Evolutionary conservation across 176 grass and related monocot species (phyloP).

Genomic region (Hsuehochloa calcarea): DNA sequence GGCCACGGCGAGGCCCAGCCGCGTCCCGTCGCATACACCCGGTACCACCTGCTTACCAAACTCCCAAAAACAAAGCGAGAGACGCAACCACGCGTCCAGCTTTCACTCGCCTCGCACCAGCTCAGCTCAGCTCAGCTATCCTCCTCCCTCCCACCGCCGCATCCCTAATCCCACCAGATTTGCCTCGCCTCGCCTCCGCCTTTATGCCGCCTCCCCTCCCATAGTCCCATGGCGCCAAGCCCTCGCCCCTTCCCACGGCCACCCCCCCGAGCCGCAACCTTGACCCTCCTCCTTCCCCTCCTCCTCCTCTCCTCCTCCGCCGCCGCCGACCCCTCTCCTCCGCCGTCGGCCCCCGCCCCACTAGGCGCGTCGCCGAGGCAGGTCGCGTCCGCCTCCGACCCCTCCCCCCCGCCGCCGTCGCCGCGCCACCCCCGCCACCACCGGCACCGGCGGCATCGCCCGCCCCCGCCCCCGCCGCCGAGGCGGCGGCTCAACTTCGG

Average conservation of each 20-base stretch:
- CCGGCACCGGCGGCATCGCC: neutral
- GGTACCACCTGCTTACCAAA: no score
- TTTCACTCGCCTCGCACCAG: conserved; percentile 15
- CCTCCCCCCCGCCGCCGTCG: neutral
- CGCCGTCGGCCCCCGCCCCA: neutral
- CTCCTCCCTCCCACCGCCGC: neutral
- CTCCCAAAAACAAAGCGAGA: no score
- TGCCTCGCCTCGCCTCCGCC: neutral
- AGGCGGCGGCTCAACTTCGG: conserved; percentile 46
- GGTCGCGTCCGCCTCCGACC: neutral
- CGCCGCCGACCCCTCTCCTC: neutral
- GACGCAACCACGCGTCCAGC: conserved; percentile 29
- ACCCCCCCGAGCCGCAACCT: conserved; percentile 20
- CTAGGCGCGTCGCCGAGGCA: conserved; percentile 1
- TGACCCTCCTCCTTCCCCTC: conserved; percentile 45
- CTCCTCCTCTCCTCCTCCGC: conserved; percentile 8
- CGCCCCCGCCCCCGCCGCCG: neutral
- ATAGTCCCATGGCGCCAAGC: conserved; percentile 49
- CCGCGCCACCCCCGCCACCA: conserved; percentile 1
- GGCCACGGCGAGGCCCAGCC: no score
- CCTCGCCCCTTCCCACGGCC: conserved; percentile 3
- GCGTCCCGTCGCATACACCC: no score
- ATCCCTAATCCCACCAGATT: conserved; percentile 11
- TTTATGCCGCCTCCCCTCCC: conserved; percentile 40
- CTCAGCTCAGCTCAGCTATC: neutral